These are phyloP conservation scores for Gastrolobium villosum DNA, from an alignment of 306 rosid genomes.

Conservation along the genomic window DNA sequence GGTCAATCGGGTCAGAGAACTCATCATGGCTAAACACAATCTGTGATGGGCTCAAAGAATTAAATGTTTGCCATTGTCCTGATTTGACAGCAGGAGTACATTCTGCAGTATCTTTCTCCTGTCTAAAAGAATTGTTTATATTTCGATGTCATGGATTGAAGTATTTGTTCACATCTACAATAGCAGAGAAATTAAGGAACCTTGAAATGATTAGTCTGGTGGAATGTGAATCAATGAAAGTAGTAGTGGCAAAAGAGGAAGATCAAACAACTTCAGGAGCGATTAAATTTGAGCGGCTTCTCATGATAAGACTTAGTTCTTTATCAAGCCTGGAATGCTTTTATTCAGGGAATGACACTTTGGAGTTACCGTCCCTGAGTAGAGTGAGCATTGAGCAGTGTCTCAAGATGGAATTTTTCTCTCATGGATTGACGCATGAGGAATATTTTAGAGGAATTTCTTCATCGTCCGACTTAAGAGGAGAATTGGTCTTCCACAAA, in stretches of 20 bases:
- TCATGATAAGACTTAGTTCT: neutral
- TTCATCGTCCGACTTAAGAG: neutral
- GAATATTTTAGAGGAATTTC: conserved; percentile 3
- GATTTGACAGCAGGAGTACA: conserved; percentile 6
- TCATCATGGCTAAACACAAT: neutral
- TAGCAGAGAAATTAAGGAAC: neutral
- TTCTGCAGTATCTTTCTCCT: conserved; percentile 13
- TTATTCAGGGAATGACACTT: neutral
- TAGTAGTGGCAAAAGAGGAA: no score
- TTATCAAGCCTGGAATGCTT: conserved; percentile 7
- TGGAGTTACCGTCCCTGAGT: conserved; percentile 19
- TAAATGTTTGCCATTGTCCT: neutral
- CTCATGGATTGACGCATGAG: neutral
- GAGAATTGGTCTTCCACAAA: neutral
- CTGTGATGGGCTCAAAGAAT: neutral
- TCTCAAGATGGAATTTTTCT: conserved; percentile 7
- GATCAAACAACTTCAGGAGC: no score
- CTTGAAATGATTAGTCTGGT: neutral
- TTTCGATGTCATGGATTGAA: neutral
- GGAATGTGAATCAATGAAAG: no score
- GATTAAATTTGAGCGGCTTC: neutral
- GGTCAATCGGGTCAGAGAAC: conserved; percentile 12
- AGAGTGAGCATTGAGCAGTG: neutral
- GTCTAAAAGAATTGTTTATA: neutral
- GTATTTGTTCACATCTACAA: neutral